Percentiles rank a stretch among this genome's conserved stretches.
Conservation (phyloP, 306 rosid genomes). For the Lablab purpureus region DNA sequence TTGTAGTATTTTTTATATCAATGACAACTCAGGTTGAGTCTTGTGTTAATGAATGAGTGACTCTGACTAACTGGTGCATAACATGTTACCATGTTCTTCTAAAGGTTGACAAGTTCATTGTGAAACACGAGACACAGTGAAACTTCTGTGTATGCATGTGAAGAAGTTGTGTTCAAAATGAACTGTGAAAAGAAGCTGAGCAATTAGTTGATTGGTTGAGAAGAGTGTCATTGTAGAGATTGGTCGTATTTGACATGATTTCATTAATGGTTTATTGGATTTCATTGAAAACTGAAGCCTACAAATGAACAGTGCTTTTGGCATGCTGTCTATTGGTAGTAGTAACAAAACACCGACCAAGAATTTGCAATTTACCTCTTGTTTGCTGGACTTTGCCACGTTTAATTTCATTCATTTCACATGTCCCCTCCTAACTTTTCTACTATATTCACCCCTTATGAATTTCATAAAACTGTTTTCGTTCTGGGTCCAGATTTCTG, state of each 20-base stretch:
- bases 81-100: neutral
- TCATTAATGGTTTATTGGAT: neutral
- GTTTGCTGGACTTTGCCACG: neutral
- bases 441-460: neutral
- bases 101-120: neutral
- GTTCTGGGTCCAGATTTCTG: conserved; percentile 9
- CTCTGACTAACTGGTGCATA: too few relatives aligned
- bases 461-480: neutral
- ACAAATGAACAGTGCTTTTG: conserved; percentile 10
- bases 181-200: neutral
- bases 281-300: neutral
- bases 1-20: neutral
- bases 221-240: neutral
- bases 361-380: neutral
- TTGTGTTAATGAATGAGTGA: too few relatives aligned
- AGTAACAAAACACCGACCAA: conserved; percentile 14
- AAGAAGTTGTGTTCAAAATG: conserved; percentile 23
- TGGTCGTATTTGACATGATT: conserved; percentile 13
- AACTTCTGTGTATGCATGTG: neutral
- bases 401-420: neutral
- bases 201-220: neutral
- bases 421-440: neutral
- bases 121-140: neutral
- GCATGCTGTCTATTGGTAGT: neutral
- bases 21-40: neutral